Evolutionary conservation across 208 protist species (phyloP).

Genomic region (Leptomonas pyrrhocoris): DNA sequence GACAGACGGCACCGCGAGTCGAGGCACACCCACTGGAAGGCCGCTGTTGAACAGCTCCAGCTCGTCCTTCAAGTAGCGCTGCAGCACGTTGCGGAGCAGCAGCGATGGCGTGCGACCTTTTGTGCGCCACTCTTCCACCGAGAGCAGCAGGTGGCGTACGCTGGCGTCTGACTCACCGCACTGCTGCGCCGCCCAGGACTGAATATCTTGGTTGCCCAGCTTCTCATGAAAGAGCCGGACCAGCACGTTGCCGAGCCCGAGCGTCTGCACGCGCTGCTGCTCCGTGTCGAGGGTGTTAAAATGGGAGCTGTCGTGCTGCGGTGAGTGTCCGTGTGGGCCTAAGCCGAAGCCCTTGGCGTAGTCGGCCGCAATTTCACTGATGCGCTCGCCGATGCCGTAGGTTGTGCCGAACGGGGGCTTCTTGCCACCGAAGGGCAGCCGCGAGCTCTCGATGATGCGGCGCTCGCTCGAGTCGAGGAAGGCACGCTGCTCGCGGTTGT

Average conservation of each 20-base stretch:
- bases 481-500: slow-evolving; percentile 74
- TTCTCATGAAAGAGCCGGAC: slow-evolving; percentile 87
- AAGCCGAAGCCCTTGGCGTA: slow-evolving; percentile 87
- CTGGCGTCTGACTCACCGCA: slow-evolving; percentile 54
- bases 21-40: slow-evolving; percentile 65
- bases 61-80: slow-evolving; percentile 72
- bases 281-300: slow-evolving; percentile 72
- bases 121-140: slow-evolving; percentile 84
- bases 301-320: slow-evolving; percentile 59
- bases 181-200: slow-evolving; percentile 70
- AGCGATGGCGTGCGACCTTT: slow-evolving; percentile 72
- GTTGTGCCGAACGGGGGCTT: slow-evolving; percentile 82
- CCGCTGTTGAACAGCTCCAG: slow-evolving; percentile 75
- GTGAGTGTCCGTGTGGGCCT: slow-evolving; percentile 79
- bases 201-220: slow-evolving; percentile 60
- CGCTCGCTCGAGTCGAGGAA: slow-evolving; percentile 74
- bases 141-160: slow-evolving; percentile 69
- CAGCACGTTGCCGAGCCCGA: slow-evolving; percentile 69
- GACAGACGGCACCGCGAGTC: slow-evolving; percentile 41
- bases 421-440: slow-evolving; percentile 79
- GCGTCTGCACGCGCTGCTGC: slow-evolving; percentile 46
- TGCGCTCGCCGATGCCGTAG: slow-evolving; percentile 87
- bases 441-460: slow-evolving; percentile 56
- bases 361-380: slow-evolving; percentile 78
- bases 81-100: slow-evolving; percentile 60